Evolutionary conservation across 441 rosid species (phyloP).

Genomic region (Arabidopsis lyrata): DNA sequence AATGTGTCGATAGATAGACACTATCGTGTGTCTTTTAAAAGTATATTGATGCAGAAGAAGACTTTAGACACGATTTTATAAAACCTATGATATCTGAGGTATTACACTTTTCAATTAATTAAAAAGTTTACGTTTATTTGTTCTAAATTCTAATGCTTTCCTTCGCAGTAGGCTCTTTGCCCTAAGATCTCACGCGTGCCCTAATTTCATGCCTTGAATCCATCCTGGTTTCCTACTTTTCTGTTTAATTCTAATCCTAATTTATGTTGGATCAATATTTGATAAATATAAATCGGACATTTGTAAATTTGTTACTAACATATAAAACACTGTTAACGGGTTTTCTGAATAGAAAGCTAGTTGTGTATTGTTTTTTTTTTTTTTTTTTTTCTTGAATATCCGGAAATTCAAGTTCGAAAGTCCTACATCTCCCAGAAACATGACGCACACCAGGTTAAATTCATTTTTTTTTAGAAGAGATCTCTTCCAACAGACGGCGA

Average conservation of each 20-base stretch:
- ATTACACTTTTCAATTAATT: not conserved
- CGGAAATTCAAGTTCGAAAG: too few species aligned
- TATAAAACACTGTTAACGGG: too few species aligned
- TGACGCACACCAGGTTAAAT: too few species aligned
- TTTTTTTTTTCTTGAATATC: too few species aligned
- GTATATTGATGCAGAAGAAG: not conserved
- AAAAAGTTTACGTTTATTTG: not conserved
- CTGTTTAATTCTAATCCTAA: not conserved
- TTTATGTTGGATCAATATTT: too few species aligned
- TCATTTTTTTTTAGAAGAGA: too few species aligned
- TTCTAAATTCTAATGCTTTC: constrained; percentile 18
- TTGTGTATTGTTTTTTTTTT: too few species aligned
- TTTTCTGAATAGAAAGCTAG: too few species aligned
- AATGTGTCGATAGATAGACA: not conserved
- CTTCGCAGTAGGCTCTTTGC: constrained; percentile 9
- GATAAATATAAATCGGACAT: too few species aligned
- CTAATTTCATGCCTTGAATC: constrained; percentile 22
- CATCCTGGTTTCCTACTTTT: constrained; percentile 19
- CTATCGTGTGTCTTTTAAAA: not conserved
- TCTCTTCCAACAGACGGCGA: too few species aligned
- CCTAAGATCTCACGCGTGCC: constrained; percentile 31
- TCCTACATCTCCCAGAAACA: too few species aligned
- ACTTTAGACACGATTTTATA: not conserved
- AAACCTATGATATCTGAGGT: not conserved
- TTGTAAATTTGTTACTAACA: too few species aligned